Evolutionary conservation across 257 asterid species (phyloP), one percentile per base, ranked within the genome.

Genomic region (Nicotiana paniculata): DNA sequence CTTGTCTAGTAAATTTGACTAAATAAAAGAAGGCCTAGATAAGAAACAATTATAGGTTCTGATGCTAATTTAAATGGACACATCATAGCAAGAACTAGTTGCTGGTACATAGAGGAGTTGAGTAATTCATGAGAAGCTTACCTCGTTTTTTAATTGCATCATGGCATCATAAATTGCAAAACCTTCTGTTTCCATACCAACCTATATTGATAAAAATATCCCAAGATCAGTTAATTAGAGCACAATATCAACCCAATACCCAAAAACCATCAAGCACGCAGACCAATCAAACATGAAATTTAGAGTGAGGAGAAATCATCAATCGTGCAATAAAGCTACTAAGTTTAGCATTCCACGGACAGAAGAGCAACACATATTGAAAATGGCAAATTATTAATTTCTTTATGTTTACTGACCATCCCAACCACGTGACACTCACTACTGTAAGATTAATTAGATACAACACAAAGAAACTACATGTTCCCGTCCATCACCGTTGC

Each of bases 101-200:
- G 5, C 63, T 57, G 63, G 26, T 57, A 10, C 18, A 13, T 51
- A 24, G 80, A 51, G 33, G 55, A 81, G 53, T 81, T 66, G 32
- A 28, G 70, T 46, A 43, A 48, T 43, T 58, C 66, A 51, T 43
- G 84, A 68, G 37, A 85, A 77, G 33, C 89, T 81, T 75, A 96
- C 99, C 97, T 96, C 94, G 77, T 92, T 96, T 90, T 92, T 90
- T 87, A 96, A 48, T 80, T 88, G 95, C 97, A 91, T 96, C 99
- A 96, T 81, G 32, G 95, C 89, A 88, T 96, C 98, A 89, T 96
- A 96, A 77, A 96, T 96, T 64, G 98, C 99, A 86, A 96, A 96
- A 76, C 99, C 99, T 83, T 96, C 97, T 0, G 90, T 76, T 86
- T 96, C 98, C 97, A 91, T 87, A 67, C 92, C 98, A 88, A 96